A percentile compares a stretch with the other conserved stretches of the same genome.
Evolutionary conservation across 2,329 filamentous ascomycete species (phyloP).

Genomic region (Aplosporella prunicola): DNA sequence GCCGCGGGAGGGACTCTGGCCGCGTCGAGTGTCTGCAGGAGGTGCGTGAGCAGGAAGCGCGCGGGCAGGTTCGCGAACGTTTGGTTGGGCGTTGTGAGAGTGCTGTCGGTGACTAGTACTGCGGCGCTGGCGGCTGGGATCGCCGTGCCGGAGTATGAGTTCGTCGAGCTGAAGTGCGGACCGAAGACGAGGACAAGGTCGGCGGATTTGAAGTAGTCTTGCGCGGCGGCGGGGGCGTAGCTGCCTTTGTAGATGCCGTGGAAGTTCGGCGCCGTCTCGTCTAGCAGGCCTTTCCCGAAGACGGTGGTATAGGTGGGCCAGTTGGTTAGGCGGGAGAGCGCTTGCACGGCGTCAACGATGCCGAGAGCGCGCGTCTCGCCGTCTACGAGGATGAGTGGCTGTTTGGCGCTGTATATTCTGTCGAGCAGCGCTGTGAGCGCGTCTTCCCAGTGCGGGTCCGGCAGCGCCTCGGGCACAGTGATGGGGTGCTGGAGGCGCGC

Average conservation of each 20-base stretch:
- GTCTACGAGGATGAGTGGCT: constrained; percentile 45
- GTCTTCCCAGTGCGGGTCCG: constrained; percentile 19
- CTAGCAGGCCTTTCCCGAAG: constrained; percentile 43
- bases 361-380: constrained; percentile 37
- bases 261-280: constrained; percentile 40
- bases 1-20: too few relatives aligned
- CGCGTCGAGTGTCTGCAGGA: too few relatives aligned
- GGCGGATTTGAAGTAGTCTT: constrained; percentile 30
- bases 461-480: constrained; percentile 17
- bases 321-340: constrained; percentile 33
- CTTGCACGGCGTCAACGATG: constrained; percentile 34
- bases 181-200: constrained; percentile 41
- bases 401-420: constrained; percentile 36
- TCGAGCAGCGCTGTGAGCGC: constrained; percentile 29
- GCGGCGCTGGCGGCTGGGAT: constrained; percentile 22
- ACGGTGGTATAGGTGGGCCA: constrained; percentile 41
- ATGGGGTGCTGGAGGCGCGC: constrained; percentile 21
- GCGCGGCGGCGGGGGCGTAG: constrained; percentile 27
- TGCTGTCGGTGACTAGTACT: neutral
- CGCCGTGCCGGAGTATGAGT: constrained; percentile 33
- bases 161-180: constrained; percentile 39
- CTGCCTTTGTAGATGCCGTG: constrained; percentile 41
- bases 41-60: too few relatives aligned
- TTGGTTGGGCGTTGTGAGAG: too few relatives aligned
- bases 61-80: too few relatives aligned